Evolutionary conservation across 2,329 filamentous ascomycete genomes (phyloP), one percentile per base, ranked within the genome.

Genomic region (Orbilia quercus): DNA sequence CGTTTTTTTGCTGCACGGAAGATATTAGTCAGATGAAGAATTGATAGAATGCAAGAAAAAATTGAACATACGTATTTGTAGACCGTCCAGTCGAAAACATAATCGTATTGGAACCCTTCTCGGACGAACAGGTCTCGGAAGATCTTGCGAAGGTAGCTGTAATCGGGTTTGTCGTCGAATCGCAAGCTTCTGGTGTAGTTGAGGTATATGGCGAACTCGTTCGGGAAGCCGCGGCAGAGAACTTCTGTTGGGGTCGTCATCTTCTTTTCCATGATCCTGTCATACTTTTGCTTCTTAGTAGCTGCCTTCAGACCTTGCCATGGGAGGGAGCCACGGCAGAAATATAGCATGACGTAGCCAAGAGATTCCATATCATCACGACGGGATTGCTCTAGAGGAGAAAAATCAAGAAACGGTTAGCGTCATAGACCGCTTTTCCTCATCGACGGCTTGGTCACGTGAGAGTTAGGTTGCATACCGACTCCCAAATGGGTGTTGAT

Each of bases 251-350:
- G 93, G 1, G 95, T 99, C 12, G 95, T 99, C 95, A 98, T 98
- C 91, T 99, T 99, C 90, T 99, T 99, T 87, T 99, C 95, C 94
- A 98, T 98, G 84, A 99, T 99, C 77, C 94, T 89, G 84, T 99
- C 95, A 81, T 99, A 98, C 86, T 99, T 99, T 85, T 98, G 94
- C 89, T 97, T 97, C 89, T 97, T 97, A 77, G 93, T 97, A 78
- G 94, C 94, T 84, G 94, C 94, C 88, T 97, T 97, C 63, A 97
- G 86, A 66, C 95, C 95, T 85, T 99, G 95, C 95, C 95, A 99
- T 75, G 95, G 95, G 67, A 99, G 92, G 76, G 93, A 97, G 76
- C 95, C 95, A 83, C 95, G 94, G 86, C 94, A 98, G 85, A 99
- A 99, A 87, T 99, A 99, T 76, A 99, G 90, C 93, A 99, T 98